These are phyloP conservation scores for Alternaria burnsii DNA, from an alignment of 2,329 filamentous ascomycete genomes.

Conservation along the genomic window DNA sequence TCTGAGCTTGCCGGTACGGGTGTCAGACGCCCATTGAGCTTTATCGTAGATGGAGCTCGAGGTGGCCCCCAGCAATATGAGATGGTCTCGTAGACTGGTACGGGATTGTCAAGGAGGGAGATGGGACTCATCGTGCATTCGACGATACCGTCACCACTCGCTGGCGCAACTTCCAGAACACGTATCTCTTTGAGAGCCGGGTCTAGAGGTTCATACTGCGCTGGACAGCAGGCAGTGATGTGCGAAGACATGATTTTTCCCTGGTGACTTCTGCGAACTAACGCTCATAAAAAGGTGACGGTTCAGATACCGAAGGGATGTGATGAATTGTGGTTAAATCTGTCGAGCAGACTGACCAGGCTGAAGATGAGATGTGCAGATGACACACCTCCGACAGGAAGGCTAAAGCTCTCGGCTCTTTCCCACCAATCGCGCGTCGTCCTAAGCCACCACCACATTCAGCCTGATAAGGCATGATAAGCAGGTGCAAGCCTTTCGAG, in stretches of 20 bases:
- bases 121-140: neutral
- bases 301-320: accelerated
- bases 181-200: neutral
- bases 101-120: accelerated
- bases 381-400: accelerated
- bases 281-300: accelerated
- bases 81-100: neutral
- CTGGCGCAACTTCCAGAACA: neutral
- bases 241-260: neutral
- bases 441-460: neutral
- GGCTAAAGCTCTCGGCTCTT: neutral
- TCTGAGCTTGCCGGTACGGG: neutral
- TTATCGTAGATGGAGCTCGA: accelerated
- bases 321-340: no score
- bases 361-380: neutral
- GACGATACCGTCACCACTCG: accelerated
- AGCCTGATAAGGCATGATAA: neutral
- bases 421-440: neutral
- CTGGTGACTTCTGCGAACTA: no score
- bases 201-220: neutral
- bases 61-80: neutral
- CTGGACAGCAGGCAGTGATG: accelerated
- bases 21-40: neutral
- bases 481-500: no score
- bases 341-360: neutral